phyloP scores from a whole-genome alignment of 306 rosid species.

The Gastrolobium bilobum region DNA sequence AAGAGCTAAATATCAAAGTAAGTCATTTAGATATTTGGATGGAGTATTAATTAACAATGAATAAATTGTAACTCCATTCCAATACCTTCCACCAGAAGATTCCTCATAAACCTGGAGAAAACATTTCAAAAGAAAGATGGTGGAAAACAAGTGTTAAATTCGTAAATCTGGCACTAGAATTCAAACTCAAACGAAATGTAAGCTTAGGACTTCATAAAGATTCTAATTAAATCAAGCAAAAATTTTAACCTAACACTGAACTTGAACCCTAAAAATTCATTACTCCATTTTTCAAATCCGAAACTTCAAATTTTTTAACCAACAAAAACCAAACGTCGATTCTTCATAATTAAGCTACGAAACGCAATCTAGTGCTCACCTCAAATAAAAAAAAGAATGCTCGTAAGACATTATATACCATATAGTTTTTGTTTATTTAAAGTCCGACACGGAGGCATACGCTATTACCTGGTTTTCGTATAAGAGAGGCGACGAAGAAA shows the following conservation, averaged over 20 bases:
- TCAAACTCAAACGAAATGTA: not conserved
- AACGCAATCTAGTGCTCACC: not conserved
- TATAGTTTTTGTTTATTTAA: not conserved
- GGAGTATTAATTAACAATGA: slow-evolving; percentile 2
- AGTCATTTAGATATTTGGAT: not conserved
- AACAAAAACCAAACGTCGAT: slow-evolving; percentile 28
- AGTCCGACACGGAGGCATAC: not conserved
- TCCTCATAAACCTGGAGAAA: slow-evolving; percentile 65
- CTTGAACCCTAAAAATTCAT: slow-evolving; percentile 30
- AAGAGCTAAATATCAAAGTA: slow-evolving; percentile 16
- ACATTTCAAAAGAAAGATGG: slow-evolving; percentile 36
- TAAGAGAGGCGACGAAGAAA: slow-evolving; percentile 59
- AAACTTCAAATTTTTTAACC: slow-evolving; percentile 9
- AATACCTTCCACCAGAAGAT: slow-evolving; percentile 72
- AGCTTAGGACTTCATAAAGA: not conserved
- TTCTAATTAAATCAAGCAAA: slow-evolving; percentile 5
- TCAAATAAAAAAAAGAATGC: not conserved
- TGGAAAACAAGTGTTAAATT: slow-evolving; percentile 48
- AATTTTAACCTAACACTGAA: slow-evolving; percentile 6
- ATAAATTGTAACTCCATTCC: slow-evolving; percentile 29
- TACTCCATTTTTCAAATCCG: slow-evolving; percentile 33
- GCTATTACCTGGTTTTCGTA: slow-evolving; percentile 49
- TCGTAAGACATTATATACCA: not conserved
- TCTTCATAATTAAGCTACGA: slow-evolving; percentile 32
- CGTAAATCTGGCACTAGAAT: slow-evolving; percentile 23